Conservation (phyloP, 2,329 filamentous ascomycete species). For the Arthrobotrys sinensis region DNA sequence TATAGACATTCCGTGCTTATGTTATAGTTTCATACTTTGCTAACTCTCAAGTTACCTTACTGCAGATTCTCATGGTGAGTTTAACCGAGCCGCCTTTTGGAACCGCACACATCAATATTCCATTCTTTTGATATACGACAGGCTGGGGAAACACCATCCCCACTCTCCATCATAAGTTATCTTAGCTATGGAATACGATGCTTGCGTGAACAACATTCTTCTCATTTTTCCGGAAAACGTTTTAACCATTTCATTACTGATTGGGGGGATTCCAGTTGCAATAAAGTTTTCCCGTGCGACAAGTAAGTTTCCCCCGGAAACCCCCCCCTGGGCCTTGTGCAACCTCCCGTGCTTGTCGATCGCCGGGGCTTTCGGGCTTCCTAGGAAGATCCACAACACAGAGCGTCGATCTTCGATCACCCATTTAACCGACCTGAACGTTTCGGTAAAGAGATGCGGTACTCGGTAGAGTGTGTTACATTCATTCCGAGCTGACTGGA, state of each 20-base stretch:
- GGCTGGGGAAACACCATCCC: conserved; percentile 37
- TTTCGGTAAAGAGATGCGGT: conserved; percentile 56
- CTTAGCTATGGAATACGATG: conserved; percentile 19
- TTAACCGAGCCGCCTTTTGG: conserved; percentile 54
- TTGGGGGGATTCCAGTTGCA: conserved; percentile 72
- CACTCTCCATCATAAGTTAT: conserved; percentile 1
- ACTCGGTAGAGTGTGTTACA: conserved; percentile 44
- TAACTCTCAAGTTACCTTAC: conserved; percentile 34
- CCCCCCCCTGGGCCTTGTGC: neutral
- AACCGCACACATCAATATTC: conserved; percentile 25
- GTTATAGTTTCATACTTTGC: conserved; percentile 26
- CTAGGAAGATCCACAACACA: conserved; percentile 20
- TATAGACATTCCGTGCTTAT: conserved; percentile 36
- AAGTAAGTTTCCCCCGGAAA: conserved; percentile 67
- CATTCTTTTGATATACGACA: conserved; percentile 41
- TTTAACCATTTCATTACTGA: conserved; percentile 31
- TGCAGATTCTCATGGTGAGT: conserved; percentile 61
- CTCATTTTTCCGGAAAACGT: conserved; percentile 18
- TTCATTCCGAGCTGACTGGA: conserved; percentile 42
- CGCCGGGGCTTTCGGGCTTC: neutral
- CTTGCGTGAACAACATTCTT: conserved; percentile 43
- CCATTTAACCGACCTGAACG: conserved; percentile 52
- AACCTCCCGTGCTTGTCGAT: conserved; percentile 9
- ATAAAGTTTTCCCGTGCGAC: conserved; percentile 74
- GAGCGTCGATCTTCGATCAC: conserved; percentile 41